Base-by-base conservation (phyloP, 2,329 filamentous ascomycete species). In the Stemphylium lycopersici region DNA sequence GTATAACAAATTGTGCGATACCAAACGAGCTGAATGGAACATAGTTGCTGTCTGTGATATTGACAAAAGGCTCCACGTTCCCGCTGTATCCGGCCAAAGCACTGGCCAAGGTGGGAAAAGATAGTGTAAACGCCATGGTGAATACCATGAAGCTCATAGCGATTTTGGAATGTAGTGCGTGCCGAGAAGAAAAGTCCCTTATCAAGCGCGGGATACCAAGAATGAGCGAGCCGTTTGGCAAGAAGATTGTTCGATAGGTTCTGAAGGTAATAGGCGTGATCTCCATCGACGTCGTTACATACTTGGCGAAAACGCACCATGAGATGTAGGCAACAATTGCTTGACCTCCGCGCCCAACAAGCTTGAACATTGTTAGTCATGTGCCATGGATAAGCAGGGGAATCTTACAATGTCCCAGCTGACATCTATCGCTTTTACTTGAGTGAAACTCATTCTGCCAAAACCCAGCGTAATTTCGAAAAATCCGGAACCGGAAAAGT, bases 401-500 rank as follows among this genome's bases (percentile, higher is more conserved):
- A n/a, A n/a, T n/a, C n/a, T n/a, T n/a, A 68, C 66, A 24, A 68
- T 50, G 24, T 68, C 62, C 61, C 65, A 69, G 2, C 22, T 40
- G 2, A 69, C 52, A 33, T 69, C 67, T 33, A 70, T 56, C 2
- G 43, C 33, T 26, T 68, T 70, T 0, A 56, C 67, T 26, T 58
- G 11, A 0, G 44, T 48, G 41, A 70, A 70, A 4, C 13, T 55
- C 31, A 69, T 40, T 0, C 39, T 16, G 0, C 65, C 62, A 22
- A 40, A 53, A 3, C 37, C 61, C 2, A 70, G 4, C 0, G 55
- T 66, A n/a, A 70, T 65, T 13, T 68, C 51, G 6, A 69, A 70
- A 18, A 68, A 61, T 0, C 59, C 55, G 0, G 58, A 59, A 2
- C 12, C 2, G 3, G 18, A 46, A 55, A 64, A 62, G 10, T 52